Base-by-base conservation (phyloP, 192 early-diverging fungal species). In the Umbelopsis sp. region DNA sequence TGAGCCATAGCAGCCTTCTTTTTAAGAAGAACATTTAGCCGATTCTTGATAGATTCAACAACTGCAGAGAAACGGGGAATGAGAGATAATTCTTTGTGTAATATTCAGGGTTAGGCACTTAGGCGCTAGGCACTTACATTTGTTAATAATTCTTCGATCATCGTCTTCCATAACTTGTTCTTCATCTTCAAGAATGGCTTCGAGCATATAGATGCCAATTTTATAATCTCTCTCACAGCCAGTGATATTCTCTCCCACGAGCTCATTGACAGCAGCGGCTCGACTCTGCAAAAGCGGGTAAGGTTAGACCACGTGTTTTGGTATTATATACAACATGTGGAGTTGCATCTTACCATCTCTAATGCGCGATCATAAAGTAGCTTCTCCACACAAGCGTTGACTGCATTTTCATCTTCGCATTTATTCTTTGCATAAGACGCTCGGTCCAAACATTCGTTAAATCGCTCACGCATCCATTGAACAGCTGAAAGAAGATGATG, bases 401-500 rank as follows among this genome's bases (percentile, higher is more conserved):
- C 84, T 43, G 82, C 80, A 26, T 84, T 80, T n/a, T 80, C 69
- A 51, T 87, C 84, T 21, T 82, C 81, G 44, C 80, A 83, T 38
- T 87, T 87, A 9, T 65, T 74, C 52, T 80, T 84, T 43, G 88
- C 84, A 25, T 81, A 75, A 74, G 95, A 90, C 0, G 96, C 97
- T 6, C 89, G 83, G 17, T 96, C 95, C 11, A 97, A 73, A 59
- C 94, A 96, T 56, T 92, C 92, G 80, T 98, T 96, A 75, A 96
- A 98, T 68, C 91, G 87, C 56, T 86, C 88, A 24, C 94, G 89
- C 66, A 97, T 91, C 93, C 94, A 98, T 72, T 96, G 92, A 10
- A 98, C 95, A 1, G 83, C 88, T 31, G 4, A 11, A 41, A 11
- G 38, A 41, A 32, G 36, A 72, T 6, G 62, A 10, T 38, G 65